phyloP scores from a whole-genome alignment of 345 rosid genomes.

The Populus pruinosa region DNA sequence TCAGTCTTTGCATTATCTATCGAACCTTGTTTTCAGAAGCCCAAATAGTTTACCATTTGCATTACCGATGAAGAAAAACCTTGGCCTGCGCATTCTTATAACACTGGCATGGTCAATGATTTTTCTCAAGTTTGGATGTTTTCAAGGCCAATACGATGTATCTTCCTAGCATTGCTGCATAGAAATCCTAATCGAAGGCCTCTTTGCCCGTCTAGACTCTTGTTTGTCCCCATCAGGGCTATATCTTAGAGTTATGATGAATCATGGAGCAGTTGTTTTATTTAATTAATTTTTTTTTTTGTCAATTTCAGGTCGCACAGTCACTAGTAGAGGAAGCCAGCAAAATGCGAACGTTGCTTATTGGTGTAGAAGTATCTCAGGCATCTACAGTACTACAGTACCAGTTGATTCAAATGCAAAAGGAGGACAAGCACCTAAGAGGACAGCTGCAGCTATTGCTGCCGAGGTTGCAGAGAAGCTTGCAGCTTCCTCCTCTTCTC shows the following conservation, averaged over 20 bases:
- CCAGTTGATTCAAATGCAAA: constrained; percentile 31
- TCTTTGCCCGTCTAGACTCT: not conserved
- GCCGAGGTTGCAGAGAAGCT: constrained; percentile 95
- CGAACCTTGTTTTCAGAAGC: not conserved
- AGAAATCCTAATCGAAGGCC: not conserved
- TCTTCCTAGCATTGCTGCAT: not conserved
- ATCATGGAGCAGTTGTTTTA: not conserved
- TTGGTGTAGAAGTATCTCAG: constrained; percentile 39
- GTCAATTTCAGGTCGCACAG: constrained; percentile 60
- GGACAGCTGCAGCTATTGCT: constrained; percentile 83
- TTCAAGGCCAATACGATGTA: not conserved
- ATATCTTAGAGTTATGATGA: not conserved
- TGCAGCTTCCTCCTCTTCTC: constrained; percentile 84
- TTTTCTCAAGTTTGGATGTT: not conserved
- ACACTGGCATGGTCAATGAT: not conserved
- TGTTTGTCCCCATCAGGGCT: not conserved
- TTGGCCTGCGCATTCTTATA: not conserved
- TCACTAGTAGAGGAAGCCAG: constrained; percentile 70
- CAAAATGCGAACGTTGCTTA: constrained; percentile 61
- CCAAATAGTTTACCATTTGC: not conserved
- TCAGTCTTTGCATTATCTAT: not conserved
- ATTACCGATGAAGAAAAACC: not conserved
- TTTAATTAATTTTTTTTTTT: not conserved
- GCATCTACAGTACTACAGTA: constrained; percentile 27
- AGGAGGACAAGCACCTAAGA: constrained; percentile 53